phyloP scores from a whole-genome alignment of 2,329 filamentous ascomycete species.

The Pyrenophora teres region DNA sequence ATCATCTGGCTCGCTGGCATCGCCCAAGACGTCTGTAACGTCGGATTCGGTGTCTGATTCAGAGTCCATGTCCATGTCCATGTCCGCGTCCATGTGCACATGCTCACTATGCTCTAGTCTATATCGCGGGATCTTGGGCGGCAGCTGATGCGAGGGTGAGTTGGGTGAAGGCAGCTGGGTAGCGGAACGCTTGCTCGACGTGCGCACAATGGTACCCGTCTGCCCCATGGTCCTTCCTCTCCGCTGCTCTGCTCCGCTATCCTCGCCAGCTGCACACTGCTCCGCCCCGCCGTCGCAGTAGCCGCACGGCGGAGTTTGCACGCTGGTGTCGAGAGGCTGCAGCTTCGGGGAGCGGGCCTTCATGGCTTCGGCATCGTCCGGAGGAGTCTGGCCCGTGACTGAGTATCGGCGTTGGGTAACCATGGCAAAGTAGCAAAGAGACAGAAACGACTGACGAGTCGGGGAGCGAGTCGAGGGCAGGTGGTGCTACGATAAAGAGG shows the following conservation, averaged over 20 bases:
- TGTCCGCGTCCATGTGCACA: constrained; percentile 16
- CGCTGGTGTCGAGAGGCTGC: constrained; percentile 43
- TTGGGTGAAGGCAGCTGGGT: constrained; percentile 45
- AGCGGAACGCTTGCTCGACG: constrained; percentile 44
- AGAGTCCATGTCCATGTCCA: constrained; percentile 18
- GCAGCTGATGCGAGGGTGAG: constrained; percentile 40
- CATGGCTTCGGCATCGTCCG: constrained; percentile 40
- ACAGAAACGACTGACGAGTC: background rate
- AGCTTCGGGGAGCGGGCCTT: constrained; percentile 44
- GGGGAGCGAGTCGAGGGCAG: no score
- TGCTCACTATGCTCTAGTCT: constrained; percentile 25
- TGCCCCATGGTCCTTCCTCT: constrained; percentile 38
- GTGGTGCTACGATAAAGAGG: constrained; percentile 16
- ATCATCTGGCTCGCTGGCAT: constrained; percentile 23
- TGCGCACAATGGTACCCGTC: constrained; percentile 30
- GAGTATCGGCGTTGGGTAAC: constrained; percentile 45
- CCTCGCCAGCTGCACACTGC: constrained; percentile 16
- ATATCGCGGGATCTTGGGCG: constrained; percentile 42
- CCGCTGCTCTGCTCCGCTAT: constrained; percentile 21
- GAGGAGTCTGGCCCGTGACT: constrained; percentile 45
- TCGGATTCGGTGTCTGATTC: constrained; percentile 31
- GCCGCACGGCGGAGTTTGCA: constrained; percentile 39
- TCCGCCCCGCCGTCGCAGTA: constrained; percentile 34
- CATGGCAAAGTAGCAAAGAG: constrained; percentile 18
- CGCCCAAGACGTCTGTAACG: constrained; percentile 21